Evolutionary conservation across 23 red algal genomes (phyloP), one percentile per base, ranked within the genome.

Genomic region (Agarophyton chilense): DNA sequence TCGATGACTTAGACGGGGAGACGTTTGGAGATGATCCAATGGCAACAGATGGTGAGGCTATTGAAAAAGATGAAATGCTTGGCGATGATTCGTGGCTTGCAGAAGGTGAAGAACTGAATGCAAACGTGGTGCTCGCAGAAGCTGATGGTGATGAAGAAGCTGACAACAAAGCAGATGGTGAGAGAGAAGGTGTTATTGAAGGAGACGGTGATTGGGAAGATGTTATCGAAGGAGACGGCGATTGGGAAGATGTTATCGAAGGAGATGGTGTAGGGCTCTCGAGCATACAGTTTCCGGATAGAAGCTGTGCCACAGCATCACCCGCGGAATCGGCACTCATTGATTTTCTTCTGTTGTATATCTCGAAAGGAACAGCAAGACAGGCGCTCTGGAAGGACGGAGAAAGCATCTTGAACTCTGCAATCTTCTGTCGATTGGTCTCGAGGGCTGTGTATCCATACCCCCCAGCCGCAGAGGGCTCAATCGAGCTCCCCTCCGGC

Each of bases 401-500:
- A 10, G 64, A 36, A 32, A 43, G 35, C 6, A 10, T 13, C 18
- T 87, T 87, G 45, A 87, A 87, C 33, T 87, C 62, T n/a, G 82
- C 82, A 3, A 56, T 73, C 49, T 87, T 87, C 12, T 47, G 32
- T 12, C 65, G 61, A 63, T 63, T 70, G 18, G 82, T 87, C 29
- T 87, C 82, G 4, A 87, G 18, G 8, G 82, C 42, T 8, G 17
- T 52, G 32, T 87, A 87, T 2, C 82, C 82, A 65, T 87, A 87
- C 19, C 57, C 68, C 6, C n/a, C 82, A 3, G 51, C 28, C 1
- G 82, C 39, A 3, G 82, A 60, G 19, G 82, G 82, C 25, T 87
- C 82, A 19, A 87, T 75, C 10, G 82, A 87, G 26, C 64, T 87
- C 22, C 82, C 82, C 33, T 87, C 82, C 0, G 82, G 82, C 82